phyloP scores from a whole-genome alignment of 106 monocot genomes.

The Agapanthus africanus region DNA sequence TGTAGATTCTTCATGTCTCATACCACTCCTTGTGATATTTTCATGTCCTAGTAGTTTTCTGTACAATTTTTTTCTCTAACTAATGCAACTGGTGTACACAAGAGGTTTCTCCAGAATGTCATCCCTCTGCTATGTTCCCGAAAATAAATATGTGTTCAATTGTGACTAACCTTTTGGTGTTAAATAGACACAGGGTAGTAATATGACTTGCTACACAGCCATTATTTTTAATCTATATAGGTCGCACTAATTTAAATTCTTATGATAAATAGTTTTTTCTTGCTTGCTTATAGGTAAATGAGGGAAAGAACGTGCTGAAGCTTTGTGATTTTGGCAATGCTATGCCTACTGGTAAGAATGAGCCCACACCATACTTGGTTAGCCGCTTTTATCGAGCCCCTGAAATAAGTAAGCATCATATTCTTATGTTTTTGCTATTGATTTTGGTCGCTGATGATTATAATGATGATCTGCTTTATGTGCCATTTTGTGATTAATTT shows the following conservation, averaged over 20 bases:
- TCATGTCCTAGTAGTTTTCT: background rate
- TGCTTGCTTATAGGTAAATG: conserved; percentile 63
- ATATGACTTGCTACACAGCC: too few species aligned
- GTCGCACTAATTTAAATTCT: background rate
- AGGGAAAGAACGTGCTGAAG: conserved; percentile 94
- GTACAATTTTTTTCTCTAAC: background rate
- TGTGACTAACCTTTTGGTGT: too few species aligned
- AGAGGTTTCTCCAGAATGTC: too few species aligned
- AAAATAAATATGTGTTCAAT: too few species aligned
- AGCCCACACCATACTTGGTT: conserved; percentile 93
- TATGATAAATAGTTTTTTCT: background rate
- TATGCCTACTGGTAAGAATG: conserved; percentile 94
- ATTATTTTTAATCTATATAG: too few species aligned
- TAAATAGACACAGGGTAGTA: too few species aligned
- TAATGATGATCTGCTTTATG: background rate
- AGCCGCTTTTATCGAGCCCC: conserved; percentile 98
- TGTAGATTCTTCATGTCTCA: background rate
- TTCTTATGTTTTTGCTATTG: background rate
- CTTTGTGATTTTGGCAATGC: conserved; percentile 99
- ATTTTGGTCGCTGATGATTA: background rate
- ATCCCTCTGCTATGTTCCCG: too few species aligned
- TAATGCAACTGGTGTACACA: background rate
- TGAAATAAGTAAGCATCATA: conserved; percentile 80
- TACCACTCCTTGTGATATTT: background rate
- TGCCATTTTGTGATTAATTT: conserved; percentile 5